Percentiles rank a stretch among this genome's conserved stretches.
These are phyloP conservation scores for Solanum hybrid DNA, from an alignment of 305 asterid species.

Conservation along the genomic window DNA sequence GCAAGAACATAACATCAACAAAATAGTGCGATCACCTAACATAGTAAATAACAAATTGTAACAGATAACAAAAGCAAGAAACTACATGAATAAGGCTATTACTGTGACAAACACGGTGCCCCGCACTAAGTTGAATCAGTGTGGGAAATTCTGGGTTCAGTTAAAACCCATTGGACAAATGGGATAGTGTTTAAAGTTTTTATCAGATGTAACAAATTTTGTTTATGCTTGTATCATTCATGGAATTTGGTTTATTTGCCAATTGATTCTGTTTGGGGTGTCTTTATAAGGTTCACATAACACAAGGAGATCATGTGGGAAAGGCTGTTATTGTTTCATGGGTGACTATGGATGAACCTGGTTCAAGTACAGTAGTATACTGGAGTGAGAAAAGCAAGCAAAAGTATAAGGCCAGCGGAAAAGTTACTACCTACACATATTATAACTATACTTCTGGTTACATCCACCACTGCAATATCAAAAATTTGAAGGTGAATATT, in stretches of 20 bases:
- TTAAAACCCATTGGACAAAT: neutral
- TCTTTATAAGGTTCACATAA: slow-evolving; percentile 56
- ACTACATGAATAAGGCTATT: neutral
- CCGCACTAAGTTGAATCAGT: neutral
- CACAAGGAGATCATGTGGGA: slow-evolving; percentile 76
- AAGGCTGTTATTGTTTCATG: slow-evolving; percentile 83
- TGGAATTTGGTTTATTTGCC: neutral
- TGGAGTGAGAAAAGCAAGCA: slow-evolving; percentile 43
- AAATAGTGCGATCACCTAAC: neutral
- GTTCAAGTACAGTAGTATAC: slow-evolving; percentile 42
- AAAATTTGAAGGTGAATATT: slow-evolving; percentile 36
- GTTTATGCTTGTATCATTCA: neutral
- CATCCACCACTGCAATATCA: slow-evolving; percentile 64
- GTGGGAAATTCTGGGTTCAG: neutral
- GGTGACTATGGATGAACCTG: slow-evolving; percentile 66
- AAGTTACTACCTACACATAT: slow-evolving; percentile 31
- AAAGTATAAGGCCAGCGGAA: slow-evolving; percentile 38
- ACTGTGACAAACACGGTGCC: neutral
- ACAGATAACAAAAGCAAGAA: neutral
- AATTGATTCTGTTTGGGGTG: neutral
- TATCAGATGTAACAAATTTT: neutral
- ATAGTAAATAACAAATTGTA: neutral
- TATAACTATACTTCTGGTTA: slow-evolving; percentile 68
- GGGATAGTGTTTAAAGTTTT: neutral
- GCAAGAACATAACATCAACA: neutral